phyloP scores from a whole-genome alignment of 148 eudicot species.

The Chenopodium suecicum region DNA sequence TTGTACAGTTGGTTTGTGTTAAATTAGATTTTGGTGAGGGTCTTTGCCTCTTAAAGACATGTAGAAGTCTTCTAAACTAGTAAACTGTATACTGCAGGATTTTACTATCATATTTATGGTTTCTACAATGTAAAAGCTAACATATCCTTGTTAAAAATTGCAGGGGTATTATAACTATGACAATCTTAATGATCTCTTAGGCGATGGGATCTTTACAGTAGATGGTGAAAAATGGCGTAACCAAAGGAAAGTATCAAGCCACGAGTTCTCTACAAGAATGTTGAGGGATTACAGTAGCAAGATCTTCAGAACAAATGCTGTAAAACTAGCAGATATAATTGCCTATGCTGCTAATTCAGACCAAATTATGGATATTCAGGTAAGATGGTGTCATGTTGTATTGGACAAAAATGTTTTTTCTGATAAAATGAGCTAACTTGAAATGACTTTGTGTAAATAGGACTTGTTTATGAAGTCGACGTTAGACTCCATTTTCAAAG shows the following conservation, averaged over 20 bases:
- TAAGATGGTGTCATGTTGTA: slow-evolving; percentile 34
- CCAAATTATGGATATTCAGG: slow-evolving; percentile 57
- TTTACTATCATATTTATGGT: neutral
- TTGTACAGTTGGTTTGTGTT: too few relatives aligned
- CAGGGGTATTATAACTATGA: slow-evolving; percentile 52
- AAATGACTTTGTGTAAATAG: slow-evolving; percentile 27
- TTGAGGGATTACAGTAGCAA: slow-evolving; percentile 65
- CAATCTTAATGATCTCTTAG: slow-evolving; percentile 51
- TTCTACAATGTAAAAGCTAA: neutral
- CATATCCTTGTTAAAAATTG: neutral
- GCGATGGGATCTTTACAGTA: slow-evolving; percentile 75
- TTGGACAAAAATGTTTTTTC: neutral
- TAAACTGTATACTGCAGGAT: neutral
- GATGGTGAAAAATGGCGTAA: slow-evolving; percentile 75
- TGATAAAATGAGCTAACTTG: neutral
- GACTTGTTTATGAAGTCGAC: slow-evolving; percentile 79
- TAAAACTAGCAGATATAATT: slow-evolving; percentile 52
- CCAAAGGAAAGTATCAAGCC: slow-evolving; percentile 70
- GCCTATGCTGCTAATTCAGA: slow-evolving; percentile 46
- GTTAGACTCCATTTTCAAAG: slow-evolving; percentile 69
- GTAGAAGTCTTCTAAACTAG: neutral
- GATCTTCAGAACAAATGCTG: slow-evolving; percentile 49
- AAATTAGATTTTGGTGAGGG: neutral
- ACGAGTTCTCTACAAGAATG: slow-evolving; percentile 62
- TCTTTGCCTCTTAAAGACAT: neutral